Conservation (phyloP, 2,329 filamentous ascomycete genomes). For the Botrytis galanthina region DNA sequence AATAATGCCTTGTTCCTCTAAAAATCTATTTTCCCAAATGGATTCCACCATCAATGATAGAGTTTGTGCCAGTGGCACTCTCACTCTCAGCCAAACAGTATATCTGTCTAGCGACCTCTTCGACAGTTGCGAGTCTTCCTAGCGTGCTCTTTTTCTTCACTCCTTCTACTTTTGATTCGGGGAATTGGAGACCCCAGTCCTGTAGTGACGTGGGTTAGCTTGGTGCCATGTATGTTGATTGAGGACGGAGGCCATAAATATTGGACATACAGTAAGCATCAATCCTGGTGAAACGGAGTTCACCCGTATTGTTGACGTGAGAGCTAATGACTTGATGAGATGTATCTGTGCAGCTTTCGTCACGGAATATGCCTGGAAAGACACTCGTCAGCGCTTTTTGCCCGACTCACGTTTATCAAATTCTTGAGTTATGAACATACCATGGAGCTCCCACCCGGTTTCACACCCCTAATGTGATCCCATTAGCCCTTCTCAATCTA, state of each 20-base stretch:
- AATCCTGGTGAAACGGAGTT: slow-evolving; percentile 44
- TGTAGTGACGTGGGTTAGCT: not conserved
- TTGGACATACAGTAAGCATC: slow-evolving; percentile 5
- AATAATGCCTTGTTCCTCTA: not conserved
- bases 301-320: slow-evolving; percentile 55
- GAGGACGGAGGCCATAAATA: not conserved
- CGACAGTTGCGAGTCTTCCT: slow-evolving; percentile 30
- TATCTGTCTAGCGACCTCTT: slow-evolving; percentile 54
- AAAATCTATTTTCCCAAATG: slow-evolving; percentile 13
- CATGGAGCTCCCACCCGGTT: slow-evolving; percentile 59
- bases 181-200: slow-evolving; percentile 33
- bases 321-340: slow-evolving; percentile 53
- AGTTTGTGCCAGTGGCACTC: slow-evolving; percentile 53
- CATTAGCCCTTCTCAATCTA: not conserved
- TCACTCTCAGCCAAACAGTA: slow-evolving; percentile 48
- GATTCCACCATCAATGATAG: slow-evolving; percentile 45
- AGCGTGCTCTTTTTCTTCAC: slow-evolving; percentile 27
- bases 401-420: too few relatives aligned
- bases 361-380: slow-evolving; percentile 65
- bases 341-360: slow-evolving; percentile 72
- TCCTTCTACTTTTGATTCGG: slow-evolving; percentile 26
- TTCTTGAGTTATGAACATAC: slow-evolving; percentile 36
- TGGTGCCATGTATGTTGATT: rapidly evolving
- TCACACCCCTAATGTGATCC: slow-evolving; percentile 42
- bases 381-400: not conserved